Evolutionary conservation across 495 filamentous ascomycete species (phyloP), one percentile per base, ranked within the genome.

Genomic region (Penicillium samsonianum): DNA sequence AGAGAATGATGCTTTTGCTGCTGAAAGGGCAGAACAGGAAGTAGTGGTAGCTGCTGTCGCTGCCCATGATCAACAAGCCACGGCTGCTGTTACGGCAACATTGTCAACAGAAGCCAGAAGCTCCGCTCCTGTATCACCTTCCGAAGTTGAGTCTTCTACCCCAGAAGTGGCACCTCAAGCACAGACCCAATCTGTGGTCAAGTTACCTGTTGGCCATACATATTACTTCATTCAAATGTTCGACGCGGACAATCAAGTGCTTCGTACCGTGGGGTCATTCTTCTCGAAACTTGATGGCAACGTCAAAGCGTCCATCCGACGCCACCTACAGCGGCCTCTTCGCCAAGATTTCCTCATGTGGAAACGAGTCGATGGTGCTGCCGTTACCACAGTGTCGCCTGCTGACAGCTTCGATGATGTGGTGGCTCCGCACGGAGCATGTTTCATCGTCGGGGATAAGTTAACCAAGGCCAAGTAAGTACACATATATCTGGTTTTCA

Each of bases 161-260:
- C n/a, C 40, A 23, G 57, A 42, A n/a, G 37, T 42, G 14, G 22
- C 35, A 17, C 10, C 31, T 60, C 57, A 47, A 19, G 9, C 20
- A 9, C 26, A 44, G 9, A 17, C 44, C 1, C 56, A 63, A 11
- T 6, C 65, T 8, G 59, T 62, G 12, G 61, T 68, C 4, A 50
- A 58, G 3, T 37, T 70, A 25, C 73, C 72, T 12, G 67, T 76
- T 19, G 69, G 69, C 1, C 71, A 78, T 47, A 67, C 73, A 5
- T 82, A 80, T 49, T 78, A 80, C 56, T 80, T 80, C 55, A 74
- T 79, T 47, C 80, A 80, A 64, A 55, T 76, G 23, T 84, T 84
- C 47, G 81, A 82, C 53, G 67, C 67, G 30, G 76, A 82, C 20
- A 68, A 64, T n/a, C 79, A 77, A 58, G 65, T 62, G 1, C 65